Evolutionary conservation across 495 filamentous ascomycete species (phyloP).

Genomic region (Letharia columbiana): DNA sequence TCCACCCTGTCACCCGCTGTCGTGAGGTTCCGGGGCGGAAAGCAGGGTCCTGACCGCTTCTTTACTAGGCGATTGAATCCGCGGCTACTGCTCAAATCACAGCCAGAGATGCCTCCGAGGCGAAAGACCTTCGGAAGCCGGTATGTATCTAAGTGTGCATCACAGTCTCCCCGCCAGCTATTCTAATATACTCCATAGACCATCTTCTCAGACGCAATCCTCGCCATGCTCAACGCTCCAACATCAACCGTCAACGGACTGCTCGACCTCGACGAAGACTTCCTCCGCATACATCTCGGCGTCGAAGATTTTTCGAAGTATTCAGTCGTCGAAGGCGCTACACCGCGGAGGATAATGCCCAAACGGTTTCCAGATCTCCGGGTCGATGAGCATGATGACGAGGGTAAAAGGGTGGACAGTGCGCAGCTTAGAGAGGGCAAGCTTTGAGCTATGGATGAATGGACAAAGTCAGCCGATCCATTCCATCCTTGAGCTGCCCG

Average conservation of each 20-base stretch:
- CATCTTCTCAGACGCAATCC: conserved; percentile 50
- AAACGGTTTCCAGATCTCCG: conserved; percentile 56
- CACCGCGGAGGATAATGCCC: conserved; percentile 74
- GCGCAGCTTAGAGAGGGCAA: conserved; percentile 23
- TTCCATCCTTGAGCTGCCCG: background rate
- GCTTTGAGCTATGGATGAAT: background rate
- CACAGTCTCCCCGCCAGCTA: background rate
- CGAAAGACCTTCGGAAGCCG: conserved; percentile 8
- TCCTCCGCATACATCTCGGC: conserved; percentile 54
- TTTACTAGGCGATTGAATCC: background rate
- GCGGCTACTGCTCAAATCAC: conserved; percentile 1
- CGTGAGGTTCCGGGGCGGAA: background rate
- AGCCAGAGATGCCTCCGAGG: background rate
- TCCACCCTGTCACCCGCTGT: background rate
- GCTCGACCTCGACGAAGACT: conserved; percentile 74
- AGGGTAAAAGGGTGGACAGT: conserved; percentile 67
- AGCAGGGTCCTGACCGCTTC: background rate
- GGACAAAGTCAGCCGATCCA: background rate
- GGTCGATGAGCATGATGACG: conserved; percentile 75
- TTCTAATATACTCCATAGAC: background rate
- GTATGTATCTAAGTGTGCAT: background rate
- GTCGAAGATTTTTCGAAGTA: conserved; percentile 70
- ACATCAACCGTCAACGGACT: conserved; percentile 56
- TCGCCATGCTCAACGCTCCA: conserved; percentile 62
- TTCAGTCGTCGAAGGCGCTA: conserved; percentile 53